Conservation (phyloP, 768 basidiomycete genomes). For the Collybia sp. region DNA sequence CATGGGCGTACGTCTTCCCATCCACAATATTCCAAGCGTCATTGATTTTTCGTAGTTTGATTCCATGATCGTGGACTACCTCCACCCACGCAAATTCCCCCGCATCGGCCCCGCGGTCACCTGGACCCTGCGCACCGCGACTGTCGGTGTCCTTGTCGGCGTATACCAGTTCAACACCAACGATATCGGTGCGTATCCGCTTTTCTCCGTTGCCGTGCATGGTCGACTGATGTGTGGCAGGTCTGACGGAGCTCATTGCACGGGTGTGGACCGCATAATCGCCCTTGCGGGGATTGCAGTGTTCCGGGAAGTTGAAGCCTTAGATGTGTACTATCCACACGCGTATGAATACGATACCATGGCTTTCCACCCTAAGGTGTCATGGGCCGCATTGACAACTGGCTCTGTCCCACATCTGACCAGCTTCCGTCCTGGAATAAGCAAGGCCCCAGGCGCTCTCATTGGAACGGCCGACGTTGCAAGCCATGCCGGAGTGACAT, state of each 20-base stretch:
- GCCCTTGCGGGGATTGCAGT: too few species aligned
- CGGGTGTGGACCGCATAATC: constrained; percentile 82
- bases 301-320: too few species aligned
- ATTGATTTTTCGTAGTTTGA: constrained; percentile 66
- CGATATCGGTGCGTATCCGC: constrained; percentile 77
- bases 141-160: constrained; percentile 80
- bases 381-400: too few species aligned
- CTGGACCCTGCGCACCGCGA: constrained; percentile 79
- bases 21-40: constrained; percentile 7
- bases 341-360: too few species aligned
- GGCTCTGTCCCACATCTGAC: too few species aligned
- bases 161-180: constrained; percentile 99
- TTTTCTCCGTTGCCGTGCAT: background rate
- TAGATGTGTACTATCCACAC: too few species aligned
- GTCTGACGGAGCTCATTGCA: constrained; percentile 80
- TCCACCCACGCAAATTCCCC: constrained; percentile 95
- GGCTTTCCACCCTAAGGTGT: too few species aligned
- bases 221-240: constrained; percentile 28
- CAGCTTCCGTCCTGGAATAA: too few species aligned
- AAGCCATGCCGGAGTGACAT: too few species aligned
- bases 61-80: constrained; percentile 75
- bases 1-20: constrained; percentile 66
- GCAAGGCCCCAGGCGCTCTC: too few species aligned
- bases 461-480: too few species aligned
- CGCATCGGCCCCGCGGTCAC: constrained; percentile 56